Base-by-base conservation (phyloP, 2,329 filamentous ascomycete species). In the Trichoderma lentiforme region DNA sequence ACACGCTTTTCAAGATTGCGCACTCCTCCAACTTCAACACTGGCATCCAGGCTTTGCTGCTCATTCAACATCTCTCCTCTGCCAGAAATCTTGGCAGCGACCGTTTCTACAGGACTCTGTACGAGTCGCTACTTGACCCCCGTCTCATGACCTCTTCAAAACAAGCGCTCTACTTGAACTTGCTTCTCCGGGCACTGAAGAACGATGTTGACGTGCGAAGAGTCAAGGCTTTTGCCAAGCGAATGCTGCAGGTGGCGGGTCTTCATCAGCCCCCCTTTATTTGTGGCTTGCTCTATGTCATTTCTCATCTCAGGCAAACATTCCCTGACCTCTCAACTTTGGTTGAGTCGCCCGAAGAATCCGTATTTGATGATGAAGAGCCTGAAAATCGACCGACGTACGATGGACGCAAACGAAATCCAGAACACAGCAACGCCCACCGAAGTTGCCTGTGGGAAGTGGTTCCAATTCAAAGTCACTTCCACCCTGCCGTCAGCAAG, bases 11-110 rank as follows among this genome's bases (percentile, higher is more conserved):
- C 87, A 91, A 90, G 77, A 96, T 99, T 77, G 97, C 96, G 0
- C 96, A 99, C 82, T 98, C 95, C 1, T 94, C 95, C 71, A 99
- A 99, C 82, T 98, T 99, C 87, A 99, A 98, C 83, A 99, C 96
- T 1, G 96, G 94, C 79, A 93, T 99, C 47, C 96, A 99, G 82
- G 95, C 96, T 39, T 88, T 99, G 75, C 92, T 97, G 83, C 86
- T 99, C 62, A 97, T 99, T 75, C 96, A 98, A 80, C 96, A 98
- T 80, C 88, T 99, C 32, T 93, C 94, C 0, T 86, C 90, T 1
- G 89, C 91, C 3, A 94, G 96, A 79, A 92, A 95, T 77, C 86
- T 95, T 69, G 91, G 92, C 5, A 91, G 92, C 14, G 96, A 99
- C 78, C 89, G 96, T 73, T 99, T 97, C 84, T 99, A 98, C 84